Evolutionary conservation across 2,329 filamentous ascomycete species (phyloP).

Genomic region (Biscogniauxia sp.): DNA sequence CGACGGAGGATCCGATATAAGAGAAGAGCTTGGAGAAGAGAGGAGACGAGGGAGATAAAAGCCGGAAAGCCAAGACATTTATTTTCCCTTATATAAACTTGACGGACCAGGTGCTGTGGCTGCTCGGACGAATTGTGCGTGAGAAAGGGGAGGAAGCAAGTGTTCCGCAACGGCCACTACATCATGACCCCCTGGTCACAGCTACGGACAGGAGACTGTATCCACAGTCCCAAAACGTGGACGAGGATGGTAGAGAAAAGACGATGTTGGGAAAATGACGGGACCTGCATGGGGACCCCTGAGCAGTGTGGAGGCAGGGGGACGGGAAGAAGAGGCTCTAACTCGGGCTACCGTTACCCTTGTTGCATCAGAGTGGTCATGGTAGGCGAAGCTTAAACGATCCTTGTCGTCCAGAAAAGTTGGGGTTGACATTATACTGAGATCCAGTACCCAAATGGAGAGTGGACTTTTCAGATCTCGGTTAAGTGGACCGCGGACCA

Average conservation of each 20-base stretch:
- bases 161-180: slow-evolving; percentile 29
- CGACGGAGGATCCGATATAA: slow-evolving; percentile 25
- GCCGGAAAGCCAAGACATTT: slow-evolving; percentile 39
- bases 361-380: slow-evolving; percentile 1
- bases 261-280: slow-evolving; percentile 32
- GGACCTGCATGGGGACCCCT: slow-evolving; percentile 18
- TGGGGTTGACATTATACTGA: not conserved
- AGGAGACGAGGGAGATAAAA: slow-evolving; percentile 26
- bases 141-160: slow-evolving; percentile 21
- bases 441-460: not conserved
- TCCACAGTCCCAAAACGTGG: slow-evolving; percentile 42
- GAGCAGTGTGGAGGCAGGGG: slow-evolving; percentile 22
- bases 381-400: slow-evolving; percentile 2
- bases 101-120: slow-evolving; percentile 16
- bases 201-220: slow-evolving; percentile 32
- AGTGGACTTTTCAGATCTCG: not conserved
- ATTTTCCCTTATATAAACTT: slow-evolving; percentile 36
- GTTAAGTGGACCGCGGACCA: not conserved
- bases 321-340: slow-evolving; percentile 20
- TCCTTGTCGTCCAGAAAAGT: not conserved
- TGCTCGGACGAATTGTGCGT: slow-evolving; percentile 25
- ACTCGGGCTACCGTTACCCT: not conserved
- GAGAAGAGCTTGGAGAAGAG: slow-evolving; percentile 30
- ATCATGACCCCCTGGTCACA: slow-evolving; percentile 27
- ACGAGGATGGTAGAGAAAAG: slow-evolving; percentile 32